Evolutionary conservation across 1,284 basidiomycete species (phyloP), one percentile per base, ranked within the genome.

Genomic region (Coniferiporia sulphurascens): DNA sequence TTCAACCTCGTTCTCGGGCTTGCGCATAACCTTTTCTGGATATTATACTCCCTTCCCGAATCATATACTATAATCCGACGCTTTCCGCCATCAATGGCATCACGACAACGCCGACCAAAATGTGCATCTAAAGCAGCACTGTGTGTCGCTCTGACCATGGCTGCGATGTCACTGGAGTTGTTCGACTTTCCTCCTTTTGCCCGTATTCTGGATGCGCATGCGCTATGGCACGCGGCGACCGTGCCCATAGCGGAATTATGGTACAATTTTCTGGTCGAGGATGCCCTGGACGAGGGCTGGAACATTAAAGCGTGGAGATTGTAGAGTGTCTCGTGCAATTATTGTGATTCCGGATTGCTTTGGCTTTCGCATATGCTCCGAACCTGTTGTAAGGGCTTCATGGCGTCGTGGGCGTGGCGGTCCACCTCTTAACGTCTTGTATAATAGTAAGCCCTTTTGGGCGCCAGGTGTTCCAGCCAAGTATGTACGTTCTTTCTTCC

Each of bases 181-280:
- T 85, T 98, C 64, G 97, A 99, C 69, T 99, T 99, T 67, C 84
- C 93, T 1, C 93, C 97, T 0, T 77, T 86, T 73, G 67, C 71
- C 27, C 75, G 94, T 46, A 71, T 86, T 3, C 74, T 98, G n/a
- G 97, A 99, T 69, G 94, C 96, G 0, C 97, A 99, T 72, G 80
- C 94, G 3, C 74, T 98, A 10, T 99, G 97, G 97, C 97, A 99
- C 74, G 75, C 91, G 2, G 82, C 86, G 1, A 99, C 96, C 0
- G 87, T 84, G 0, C 91, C 91, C 0, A 83, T 99, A 51, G 83
- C 86, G 1, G 69, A 80, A 53, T 78, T 83, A 59, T 99, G 96
- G 96, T 99, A 94, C 67, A 74, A 79, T 15, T 95, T 95, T 68
- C 70, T 94, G 43, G 68, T 89, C 4, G 70, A 81, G 62, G 92